Conservation (phyloP, 208 protist species). For the Trypanosoma brucei region DNA sequence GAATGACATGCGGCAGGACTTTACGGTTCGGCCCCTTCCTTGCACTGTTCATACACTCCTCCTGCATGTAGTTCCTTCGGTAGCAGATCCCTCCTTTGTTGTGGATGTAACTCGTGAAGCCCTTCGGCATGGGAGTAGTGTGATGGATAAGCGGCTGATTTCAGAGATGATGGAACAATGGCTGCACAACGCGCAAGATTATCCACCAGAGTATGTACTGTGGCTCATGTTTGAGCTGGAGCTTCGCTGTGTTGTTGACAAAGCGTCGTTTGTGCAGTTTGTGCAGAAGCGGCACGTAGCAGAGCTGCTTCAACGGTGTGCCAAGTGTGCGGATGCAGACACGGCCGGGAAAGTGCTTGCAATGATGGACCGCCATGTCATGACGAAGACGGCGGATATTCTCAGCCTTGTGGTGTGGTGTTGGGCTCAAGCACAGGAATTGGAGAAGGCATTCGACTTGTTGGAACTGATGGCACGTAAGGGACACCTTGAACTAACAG, state of each 20-base stretch:
- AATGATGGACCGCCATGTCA: conserved; percentile 80
- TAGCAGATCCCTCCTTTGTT: conserved; percentile 44
- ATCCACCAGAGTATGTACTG: conserved; percentile 71
- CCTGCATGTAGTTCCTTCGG: conserved; percentile 59
- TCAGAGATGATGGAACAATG: conserved; percentile 60
- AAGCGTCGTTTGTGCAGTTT: conserved; percentile 67
- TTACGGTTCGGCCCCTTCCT: conserved; percentile 42
- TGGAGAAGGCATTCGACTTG: conserved; percentile 76
- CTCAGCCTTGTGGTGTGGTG: conserved; percentile 74
- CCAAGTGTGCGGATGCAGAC: conserved; percentile 63
- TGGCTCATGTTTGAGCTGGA: conserved; percentile 85
- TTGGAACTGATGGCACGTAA: conserved; percentile 75
- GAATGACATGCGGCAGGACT: conserved; percentile 49
- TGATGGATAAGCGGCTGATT: conserved; percentile 68
- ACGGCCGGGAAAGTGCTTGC: conserved; percentile 67
- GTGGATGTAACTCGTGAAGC: conserved; percentile 62
- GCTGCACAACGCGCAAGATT: conserved; percentile 31
- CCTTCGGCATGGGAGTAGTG: conserved; percentile 42
- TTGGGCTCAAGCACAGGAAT: conserved; percentile 50
- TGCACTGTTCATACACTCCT: conserved; percentile 65
- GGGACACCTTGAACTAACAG: conserved; percentile 70
- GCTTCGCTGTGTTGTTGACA: conserved; percentile 75
- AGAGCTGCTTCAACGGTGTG: conserved; percentile 70
- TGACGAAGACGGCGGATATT: conserved; percentile 71
- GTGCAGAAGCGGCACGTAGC: conserved; percentile 68